Conservation (phyloP, 2,329 filamentous ascomycete genomes). For the Aspergillus sp. region DNA sequence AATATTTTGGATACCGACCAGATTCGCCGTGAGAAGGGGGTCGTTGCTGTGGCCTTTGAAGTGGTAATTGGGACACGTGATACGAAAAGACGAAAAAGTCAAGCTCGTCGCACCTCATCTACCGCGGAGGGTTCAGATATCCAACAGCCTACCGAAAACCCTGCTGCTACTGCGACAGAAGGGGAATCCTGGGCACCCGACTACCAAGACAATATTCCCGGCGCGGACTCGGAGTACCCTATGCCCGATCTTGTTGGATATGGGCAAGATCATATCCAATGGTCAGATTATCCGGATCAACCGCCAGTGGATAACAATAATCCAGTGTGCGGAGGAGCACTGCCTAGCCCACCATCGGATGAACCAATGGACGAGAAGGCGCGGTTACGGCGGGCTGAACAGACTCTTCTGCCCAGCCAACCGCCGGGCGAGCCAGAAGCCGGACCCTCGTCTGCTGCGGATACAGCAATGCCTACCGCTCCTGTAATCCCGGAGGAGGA, state of each 20-base stretch:
- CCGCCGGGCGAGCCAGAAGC: conserved; percentile 56
- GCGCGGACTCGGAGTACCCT: conserved; percentile 20
- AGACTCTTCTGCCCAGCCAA: conserved; percentile 75
- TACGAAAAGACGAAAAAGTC: conserved; percentile 55
- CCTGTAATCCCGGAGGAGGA: conserved; percentile 50
- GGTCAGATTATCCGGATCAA: conserved; percentile 30
- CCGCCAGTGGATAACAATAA: conserved; percentile 18
- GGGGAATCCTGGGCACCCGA: conserved; percentile 30
- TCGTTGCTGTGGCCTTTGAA: conserved; percentile 85
- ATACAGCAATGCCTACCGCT: conserved; percentile 42
- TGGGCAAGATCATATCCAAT: conserved; percentile 22
- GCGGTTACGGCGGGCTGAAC: conserved; percentile 72
- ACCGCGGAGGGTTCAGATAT: conserved; percentile 29
- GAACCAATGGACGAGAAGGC: conserved; percentile 77
- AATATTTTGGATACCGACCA: conserved; percentile 85
- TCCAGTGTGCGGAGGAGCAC: conserved; percentile 23
- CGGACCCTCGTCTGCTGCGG: conserved; percentile 43
- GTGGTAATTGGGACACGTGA: conserved; percentile 84
- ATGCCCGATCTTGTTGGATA: conserved; percentile 28
- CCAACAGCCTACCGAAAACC: conserved; percentile 21
- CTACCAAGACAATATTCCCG: conserved; percentile 17
- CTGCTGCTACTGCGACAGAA: conserved; percentile 12
- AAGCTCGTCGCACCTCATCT: conserved; percentile 36
- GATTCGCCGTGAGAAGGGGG: conserved; percentile 83
- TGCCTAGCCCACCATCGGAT: conserved; percentile 54